Evolutionary conservation across 306 rosid species (phyloP).

Genomic region (Begonia peltatifolia): DNA sequence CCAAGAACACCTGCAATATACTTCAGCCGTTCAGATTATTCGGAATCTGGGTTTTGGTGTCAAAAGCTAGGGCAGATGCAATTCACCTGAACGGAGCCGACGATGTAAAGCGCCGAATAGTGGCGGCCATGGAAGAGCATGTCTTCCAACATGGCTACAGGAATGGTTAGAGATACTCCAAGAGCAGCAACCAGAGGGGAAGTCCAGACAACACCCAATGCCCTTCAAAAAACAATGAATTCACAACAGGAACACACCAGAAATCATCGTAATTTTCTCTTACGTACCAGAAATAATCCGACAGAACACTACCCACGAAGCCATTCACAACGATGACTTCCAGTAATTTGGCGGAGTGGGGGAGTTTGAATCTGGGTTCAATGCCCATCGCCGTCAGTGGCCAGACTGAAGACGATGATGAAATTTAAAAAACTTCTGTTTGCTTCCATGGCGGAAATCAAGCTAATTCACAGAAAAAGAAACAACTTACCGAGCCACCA

Average conservation of each 20-base stretch:
- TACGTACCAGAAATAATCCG: constrained; percentile 19
- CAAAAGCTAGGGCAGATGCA: not conserved
- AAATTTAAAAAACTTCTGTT: too few species aligned
- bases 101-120: constrained; percentile 13
- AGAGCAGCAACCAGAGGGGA: constrained; percentile 18
- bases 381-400: constrained; percentile 17
- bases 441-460: too few species aligned
- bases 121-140: constrained; percentile 19
- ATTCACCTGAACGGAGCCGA: constrained; percentile 15
- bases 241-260: not conserved
- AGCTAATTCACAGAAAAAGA: too few species aligned
- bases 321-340: constrained; percentile 16
- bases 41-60: too few species aligned
- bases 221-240: constrained; percentile 4
- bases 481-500: constrained; percentile 18
- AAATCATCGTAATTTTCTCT: not conserved
- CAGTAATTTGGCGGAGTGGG: constrained; percentile 10
- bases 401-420: constrained; percentile 12
- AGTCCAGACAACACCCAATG: constrained; percentile 22
- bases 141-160: constrained; percentile 19
- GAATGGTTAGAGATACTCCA: constrained; percentile 19
- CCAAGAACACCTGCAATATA: constrained; percentile 11
- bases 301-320: constrained; percentile 18
- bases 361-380: constrained; percentile 20
- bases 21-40: too few species aligned